These are phyloP conservation scores for Coprinellus aureogranulatus DNA, from an alignment of 768 basidiomycete species.

Conservation along the genomic window DNA sequence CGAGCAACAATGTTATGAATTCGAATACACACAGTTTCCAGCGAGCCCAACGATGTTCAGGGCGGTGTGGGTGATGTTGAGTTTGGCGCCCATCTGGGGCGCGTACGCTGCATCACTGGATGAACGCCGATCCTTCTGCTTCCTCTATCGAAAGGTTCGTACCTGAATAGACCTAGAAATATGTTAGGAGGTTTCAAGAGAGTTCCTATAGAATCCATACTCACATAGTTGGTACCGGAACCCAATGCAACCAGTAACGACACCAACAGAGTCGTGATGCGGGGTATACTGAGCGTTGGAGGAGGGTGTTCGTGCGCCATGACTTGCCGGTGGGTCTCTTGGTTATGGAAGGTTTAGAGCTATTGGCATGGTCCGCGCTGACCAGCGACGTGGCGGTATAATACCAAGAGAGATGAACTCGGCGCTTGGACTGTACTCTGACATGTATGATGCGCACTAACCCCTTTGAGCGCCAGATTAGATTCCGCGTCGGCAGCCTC, in stretches of 20 bases:
- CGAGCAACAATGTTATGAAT: not conserved
- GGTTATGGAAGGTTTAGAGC: not conserved
- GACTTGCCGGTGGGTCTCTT: too few species aligned
- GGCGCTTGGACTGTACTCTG: too few species aligned
- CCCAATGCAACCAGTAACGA: slow-evolving; percentile 60
- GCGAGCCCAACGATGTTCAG: slow-evolving; percentile 80
- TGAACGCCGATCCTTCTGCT: not conserved
- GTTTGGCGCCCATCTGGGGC: slow-evolving; percentile 78
- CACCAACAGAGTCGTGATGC: slow-evolving; percentile 49
- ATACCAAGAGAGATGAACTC: too few species aligned
- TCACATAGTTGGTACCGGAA: slow-evolving; percentile 75
- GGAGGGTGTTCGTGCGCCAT: slow-evolving; percentile 1
- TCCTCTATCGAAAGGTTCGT: slow-evolving; percentile 13
- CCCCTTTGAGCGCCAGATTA: too few species aligned
- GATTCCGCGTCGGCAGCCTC: too few species aligned
- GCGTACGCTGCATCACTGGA: slow-evolving; percentile 59
- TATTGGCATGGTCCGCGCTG: not conserved
- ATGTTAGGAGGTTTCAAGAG: slow-evolving; percentile 5
- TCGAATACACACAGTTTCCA: slow-evolving; percentile 59
- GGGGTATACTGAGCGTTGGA: slow-evolving; percentile 27
- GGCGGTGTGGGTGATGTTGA: slow-evolving; percentile 75
- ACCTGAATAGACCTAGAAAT: slow-evolving; percentile 42
- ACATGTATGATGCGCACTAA: too few species aligned
- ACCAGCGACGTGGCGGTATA: not conserved
- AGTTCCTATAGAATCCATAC: slow-evolving; percentile 24